Percentiles rank a stretch among this genome's conserved stretches.
Evolutionary conservation across 805 yeast species (phyloP).

Genomic region (Saturnispora saitoi): DNA sequence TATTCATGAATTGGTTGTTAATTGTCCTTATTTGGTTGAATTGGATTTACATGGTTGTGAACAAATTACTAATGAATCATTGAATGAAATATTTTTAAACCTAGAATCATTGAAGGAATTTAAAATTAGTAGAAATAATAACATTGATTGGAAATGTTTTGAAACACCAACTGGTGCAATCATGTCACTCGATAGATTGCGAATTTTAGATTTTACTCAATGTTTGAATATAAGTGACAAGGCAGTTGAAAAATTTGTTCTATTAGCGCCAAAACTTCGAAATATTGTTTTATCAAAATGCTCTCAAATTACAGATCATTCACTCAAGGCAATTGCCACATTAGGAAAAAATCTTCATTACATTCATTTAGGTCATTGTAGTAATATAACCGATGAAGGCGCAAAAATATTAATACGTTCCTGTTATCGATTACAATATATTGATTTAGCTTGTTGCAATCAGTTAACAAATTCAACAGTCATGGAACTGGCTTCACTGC

Average conservation of each 20-base stretch:
- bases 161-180: conserved; percentile 24
- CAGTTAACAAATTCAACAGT: conserved; percentile 81
- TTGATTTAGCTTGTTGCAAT: conserved; percentile 90
- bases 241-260: conserved; percentile 62
- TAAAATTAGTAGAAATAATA: conserved; percentile 64
- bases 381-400: conserved; percentile 81
- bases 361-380: conserved; percentile 90
- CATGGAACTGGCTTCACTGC: conserved; percentile 63
- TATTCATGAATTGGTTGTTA: conserved; percentile 49
- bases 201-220: conserved; percentile 79
- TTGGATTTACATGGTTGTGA: conserved; percentile 81
- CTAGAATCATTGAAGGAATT: conserved; percentile 77
- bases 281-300: conserved; percentile 89
- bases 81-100: conserved; percentile 47
- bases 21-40: conserved; percentile 77
- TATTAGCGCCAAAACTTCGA: conserved; percentile 74
- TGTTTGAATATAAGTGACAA: conserved; percentile 76
- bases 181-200: conserved; percentile 48
- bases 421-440: conserved; percentile 82
- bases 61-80: conserved; percentile 57
- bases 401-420: conserved; percentile 63
- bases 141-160: conserved; percentile 62
- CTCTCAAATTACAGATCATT: conserved; percentile 72
- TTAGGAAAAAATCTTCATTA: conserved; percentile 79
- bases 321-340: conserved; percentile 59